Conservation (phyloP, 2,329 filamentous ascomycete genomes). For the Ceratocystis papillata region DNA sequence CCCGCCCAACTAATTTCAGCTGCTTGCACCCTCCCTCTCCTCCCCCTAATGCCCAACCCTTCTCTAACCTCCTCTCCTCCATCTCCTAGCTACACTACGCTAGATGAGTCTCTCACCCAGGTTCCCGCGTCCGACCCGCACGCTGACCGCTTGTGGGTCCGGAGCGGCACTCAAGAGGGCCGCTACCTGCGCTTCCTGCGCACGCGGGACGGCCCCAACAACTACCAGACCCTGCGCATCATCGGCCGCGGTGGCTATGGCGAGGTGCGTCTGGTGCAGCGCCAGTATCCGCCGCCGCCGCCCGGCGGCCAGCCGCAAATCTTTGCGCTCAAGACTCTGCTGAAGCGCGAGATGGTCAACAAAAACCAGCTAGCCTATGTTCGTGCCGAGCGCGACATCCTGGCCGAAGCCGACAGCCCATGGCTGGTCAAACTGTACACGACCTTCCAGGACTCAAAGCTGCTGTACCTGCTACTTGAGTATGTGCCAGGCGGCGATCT, state of each 20-base stretch:
- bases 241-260: slow-evolving; percentile 74
- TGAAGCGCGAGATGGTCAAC: slow-evolving; percentile 75
- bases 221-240: slow-evolving; percentile 65
- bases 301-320: slow-evolving; percentile 55
- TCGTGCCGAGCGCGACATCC: slow-evolving; percentile 65
- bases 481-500: slow-evolving; percentile 70
- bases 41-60: not conserved
- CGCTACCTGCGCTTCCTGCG: slow-evolving; percentile 63
- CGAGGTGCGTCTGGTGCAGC: slow-evolving; percentile 65
- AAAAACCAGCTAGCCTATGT: slow-evolving; percentile 71
- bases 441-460: slow-evolving; percentile 65
- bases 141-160: slow-evolving; percentile 21
- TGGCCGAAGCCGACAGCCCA: slow-evolving; percentile 68
- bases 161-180: slow-evolving; percentile 38
- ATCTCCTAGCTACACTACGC: slow-evolving; percentile 11
- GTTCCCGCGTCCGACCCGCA: slow-evolving; percentile 9
- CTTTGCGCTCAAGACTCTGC: slow-evolving; percentile 66
- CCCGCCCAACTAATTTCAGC: no score
- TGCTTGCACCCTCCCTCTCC: slow-evolving; percentile 28
- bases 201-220: slow-evolving; percentile 57
- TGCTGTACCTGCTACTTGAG: slow-evolving; percentile 73
- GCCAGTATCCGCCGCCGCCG: slow-evolving; percentile 37
- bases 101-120: slow-evolving; percentile 17
- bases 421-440: slow-evolving; percentile 74
- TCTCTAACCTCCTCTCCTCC: not conserved